phyloP scores from a whole-genome alignment of 225 moss, liverwort and hornwort genomes.

The Marchantia polymorpha region DNA sequence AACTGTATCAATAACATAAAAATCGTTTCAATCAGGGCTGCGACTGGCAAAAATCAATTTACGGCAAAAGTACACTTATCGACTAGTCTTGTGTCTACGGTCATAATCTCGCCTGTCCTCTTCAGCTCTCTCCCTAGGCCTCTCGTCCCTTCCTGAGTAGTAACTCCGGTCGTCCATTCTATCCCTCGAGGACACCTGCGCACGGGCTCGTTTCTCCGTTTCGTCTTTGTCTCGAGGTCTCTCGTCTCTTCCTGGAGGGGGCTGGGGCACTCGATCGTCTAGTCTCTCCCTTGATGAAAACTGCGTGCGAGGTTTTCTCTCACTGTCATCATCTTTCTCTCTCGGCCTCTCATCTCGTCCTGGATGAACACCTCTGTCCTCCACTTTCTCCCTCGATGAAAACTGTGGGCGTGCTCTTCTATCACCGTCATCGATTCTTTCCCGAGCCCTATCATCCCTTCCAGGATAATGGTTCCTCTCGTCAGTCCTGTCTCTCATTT shows the following conservation, averaged over 20 bases:
- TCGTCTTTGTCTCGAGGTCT: background rate
- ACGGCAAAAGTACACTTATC: background rate
- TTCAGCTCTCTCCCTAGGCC: background rate
- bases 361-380: background rate
- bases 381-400: background rate
- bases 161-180: conserved; percentile 1
- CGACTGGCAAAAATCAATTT: background rate
- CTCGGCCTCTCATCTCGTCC: background rate
- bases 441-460: background rate
- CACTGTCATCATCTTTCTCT: conserved; percentile 5
- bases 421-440: background rate
- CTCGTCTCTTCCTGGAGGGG: conserved; percentile 3
- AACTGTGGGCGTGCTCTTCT: background rate
- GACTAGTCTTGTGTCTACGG: conserved; percentile 4
- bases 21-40: background rate
- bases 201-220: background rate
- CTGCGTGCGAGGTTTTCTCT: background rate
- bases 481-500: background rate
- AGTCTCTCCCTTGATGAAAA: background rate
- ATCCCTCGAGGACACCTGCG: background rate
- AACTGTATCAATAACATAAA: conserved; percentile 4
- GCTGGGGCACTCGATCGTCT: background rate
- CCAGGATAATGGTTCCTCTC: background rate
- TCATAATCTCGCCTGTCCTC: conserved; percentile 1
- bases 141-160: background rate